Evolutionary conservation across 1,284 basidiomycete species (phyloP), one percentile per base, ranked within the genome.

Genomic region (Cutaneotrichosporon sp.): DNA sequence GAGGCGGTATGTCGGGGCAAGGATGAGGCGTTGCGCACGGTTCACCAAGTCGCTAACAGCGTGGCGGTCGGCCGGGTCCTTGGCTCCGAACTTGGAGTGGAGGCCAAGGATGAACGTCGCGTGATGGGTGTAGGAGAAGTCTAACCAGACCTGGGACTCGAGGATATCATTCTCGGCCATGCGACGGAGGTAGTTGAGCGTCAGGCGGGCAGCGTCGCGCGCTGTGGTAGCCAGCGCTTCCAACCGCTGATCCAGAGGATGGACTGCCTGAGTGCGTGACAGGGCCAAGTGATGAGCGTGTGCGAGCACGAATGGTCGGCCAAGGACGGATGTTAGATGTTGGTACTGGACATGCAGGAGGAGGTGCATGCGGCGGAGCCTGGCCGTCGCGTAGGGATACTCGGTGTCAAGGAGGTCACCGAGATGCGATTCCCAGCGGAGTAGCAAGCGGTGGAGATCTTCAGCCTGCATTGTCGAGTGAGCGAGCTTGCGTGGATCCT

Each of bases 1-100:
- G 31, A 70, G 63, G 11, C 65, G 65, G 49, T 62, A 69, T 5
- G 69, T 69, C 13, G 69, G 69, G 5, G 69, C 67, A 18, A 69
- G 58, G 34, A 34, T 56, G 21, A 65, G 50, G 4, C 36, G 13
- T 40, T 67, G 55, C 9, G 60, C 50, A 4, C 61, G 56, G 56
- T 26, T 31, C 49, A 65, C 34, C 34, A 70, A 34, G 51, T 53
- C 51, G 30, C 16, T 34, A 1, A 53, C 51, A 4, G 51, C 30
- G 31, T 31, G 51, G 31, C 51, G 51, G 51, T 53, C 30, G 5
- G 3, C 31, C 0, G 5, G 36, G 40, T 32, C 53, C n/a, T 36
- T 18, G 26, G 31, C 4, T 2, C 30, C 32, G 5, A 42, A 30
- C 4, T 46, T 26, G 7, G 69, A 66, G 26, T 70, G 64, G 0